Evolutionary conservation across 257 asterid species (phyloP).

Genomic region (Petunia secreta): DNA sequence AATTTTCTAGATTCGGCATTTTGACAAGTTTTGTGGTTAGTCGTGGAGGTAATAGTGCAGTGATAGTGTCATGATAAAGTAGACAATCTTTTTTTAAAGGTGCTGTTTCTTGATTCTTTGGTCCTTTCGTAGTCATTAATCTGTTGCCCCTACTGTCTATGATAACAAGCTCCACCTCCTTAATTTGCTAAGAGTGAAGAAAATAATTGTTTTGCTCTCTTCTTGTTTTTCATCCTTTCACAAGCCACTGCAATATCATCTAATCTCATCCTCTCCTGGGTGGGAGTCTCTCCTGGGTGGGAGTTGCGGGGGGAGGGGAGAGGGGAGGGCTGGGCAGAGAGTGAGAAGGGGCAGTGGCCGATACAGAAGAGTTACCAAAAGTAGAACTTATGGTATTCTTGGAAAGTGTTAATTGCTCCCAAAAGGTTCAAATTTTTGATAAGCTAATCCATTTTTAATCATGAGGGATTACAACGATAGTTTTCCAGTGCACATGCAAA

Average conservation of each 20-base stretch:
- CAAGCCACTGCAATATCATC: too few species aligned
- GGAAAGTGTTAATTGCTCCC: constrained; percentile 29
- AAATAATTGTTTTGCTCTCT: too few species aligned
- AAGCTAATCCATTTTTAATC: constrained; percentile 50
- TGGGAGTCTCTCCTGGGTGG: too few species aligned
- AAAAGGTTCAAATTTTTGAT: constrained; percentile 33
- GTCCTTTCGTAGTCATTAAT: neutral
- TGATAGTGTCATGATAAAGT: too few species aligned
- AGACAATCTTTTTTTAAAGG: neutral
- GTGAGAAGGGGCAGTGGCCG: too few species aligned
- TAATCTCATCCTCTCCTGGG: too few species aligned
- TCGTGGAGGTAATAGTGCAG: neutral
- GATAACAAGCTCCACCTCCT: too few species aligned
- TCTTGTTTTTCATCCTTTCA: too few species aligned
- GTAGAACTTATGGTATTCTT: neutral
- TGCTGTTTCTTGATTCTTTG: neutral
- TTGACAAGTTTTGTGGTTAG: neutral
- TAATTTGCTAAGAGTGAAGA: too few species aligned
- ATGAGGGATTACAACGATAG: constrained; percentile 34
- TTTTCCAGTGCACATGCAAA: constrained; percentile 47
- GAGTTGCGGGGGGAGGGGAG: too few species aligned
- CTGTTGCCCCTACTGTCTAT: neutral
- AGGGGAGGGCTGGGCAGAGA: too few species aligned
- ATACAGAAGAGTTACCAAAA: neutral
- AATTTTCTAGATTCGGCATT: too few species aligned